phyloP scores from a whole-genome alignment of 805 yeast species.

The Sugiyamaella qingdaonensis region DNA sequence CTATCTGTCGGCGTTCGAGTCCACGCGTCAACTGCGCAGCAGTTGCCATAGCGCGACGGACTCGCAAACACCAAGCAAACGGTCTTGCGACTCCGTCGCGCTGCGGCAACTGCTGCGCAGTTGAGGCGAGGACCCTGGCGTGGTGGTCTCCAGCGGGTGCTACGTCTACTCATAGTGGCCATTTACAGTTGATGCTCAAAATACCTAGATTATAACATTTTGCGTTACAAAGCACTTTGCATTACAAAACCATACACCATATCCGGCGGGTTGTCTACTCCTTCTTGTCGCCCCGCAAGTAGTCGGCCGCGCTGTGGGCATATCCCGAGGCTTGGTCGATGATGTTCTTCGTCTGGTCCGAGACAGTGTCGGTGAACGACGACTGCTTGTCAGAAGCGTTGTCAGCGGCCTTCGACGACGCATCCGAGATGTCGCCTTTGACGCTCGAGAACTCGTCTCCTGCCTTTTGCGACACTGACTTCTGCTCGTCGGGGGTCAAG shows the following conservation, averaged over 20 bases:
- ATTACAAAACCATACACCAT: not conserved
- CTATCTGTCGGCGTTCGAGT: no score
- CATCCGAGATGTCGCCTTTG: conserved; percentile 48
- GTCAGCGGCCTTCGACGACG: conserved; percentile 47
- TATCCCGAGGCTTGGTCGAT: conserved; percentile 31
- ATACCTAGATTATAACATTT: not conserved
- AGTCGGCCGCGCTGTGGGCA: conserved; percentile 32
- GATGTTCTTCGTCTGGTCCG: conserved; percentile 24
- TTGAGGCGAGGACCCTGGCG: no score
- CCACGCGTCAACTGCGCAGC: no score
- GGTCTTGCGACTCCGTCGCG: no score
- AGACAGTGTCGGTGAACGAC: conserved; percentile 19
- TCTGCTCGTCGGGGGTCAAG: conserved; percentile 59
- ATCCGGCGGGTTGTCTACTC: not conserved
- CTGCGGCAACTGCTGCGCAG: no score
- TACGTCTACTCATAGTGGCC: no score
- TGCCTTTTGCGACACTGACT: conserved; percentile 65
- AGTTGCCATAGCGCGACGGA: no score
- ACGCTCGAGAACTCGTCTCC: conserved; percentile 59
- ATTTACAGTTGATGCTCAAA: no score
- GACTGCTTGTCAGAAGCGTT: conserved; percentile 28
- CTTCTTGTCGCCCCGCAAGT: conserved; percentile 18
- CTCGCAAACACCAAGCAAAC: no score
- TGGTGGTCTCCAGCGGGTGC: no score
- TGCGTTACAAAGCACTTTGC: not conserved